Conservation (phyloP, 1,284 basidiomycete genomes). For the Peniophora sp. region DNA sequence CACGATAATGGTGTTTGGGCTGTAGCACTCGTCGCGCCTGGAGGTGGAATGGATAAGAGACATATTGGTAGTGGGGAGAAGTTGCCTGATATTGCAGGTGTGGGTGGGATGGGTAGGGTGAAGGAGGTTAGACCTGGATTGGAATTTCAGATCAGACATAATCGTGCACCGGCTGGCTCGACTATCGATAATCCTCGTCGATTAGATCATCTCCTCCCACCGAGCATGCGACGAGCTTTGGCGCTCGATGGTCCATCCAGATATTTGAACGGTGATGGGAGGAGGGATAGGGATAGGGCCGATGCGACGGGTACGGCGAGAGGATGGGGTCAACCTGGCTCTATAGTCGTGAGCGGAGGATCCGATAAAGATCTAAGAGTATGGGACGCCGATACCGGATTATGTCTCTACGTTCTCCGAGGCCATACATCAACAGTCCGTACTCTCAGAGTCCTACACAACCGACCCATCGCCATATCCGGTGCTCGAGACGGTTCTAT, state of each 20-base stretch:
- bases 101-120: conserved; percentile 2
- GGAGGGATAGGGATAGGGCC: neutral
- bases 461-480: conserved; percentile 82
- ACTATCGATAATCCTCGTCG: conserved; percentile 15
- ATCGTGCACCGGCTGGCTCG: conserved; percentile 9
- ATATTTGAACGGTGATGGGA: too few species aligned
- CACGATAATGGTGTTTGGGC: conserved; percentile 93
- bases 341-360: conserved; percentile 85
- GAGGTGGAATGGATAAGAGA: conserved; percentile 12
- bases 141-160: conserved; percentile 2
- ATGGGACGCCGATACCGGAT: conserved; percentile 89
- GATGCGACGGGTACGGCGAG: conserved; percentile 53
- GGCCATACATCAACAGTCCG: conserved; percentile 92
- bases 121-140: conserved; percentile 2
- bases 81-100: neutral
- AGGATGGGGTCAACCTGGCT: conserved; percentile 60
- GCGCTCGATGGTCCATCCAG: conserved; percentile 22
- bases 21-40: conserved; percentile 59
- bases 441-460: conserved; percentile 84
- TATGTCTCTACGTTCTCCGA: conserved; percentile 71
- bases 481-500: conserved; percentile 85
- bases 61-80: conserved; percentile 3
- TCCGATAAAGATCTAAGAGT: conserved; percentile 88
- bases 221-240: conserved; percentile 23
- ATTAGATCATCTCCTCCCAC: conserved; percentile 20